Evolutionary conservation across 2,329 filamentous ascomycete genomes (phyloP).

Genomic region (Ophiostoma piceae): DNA sequence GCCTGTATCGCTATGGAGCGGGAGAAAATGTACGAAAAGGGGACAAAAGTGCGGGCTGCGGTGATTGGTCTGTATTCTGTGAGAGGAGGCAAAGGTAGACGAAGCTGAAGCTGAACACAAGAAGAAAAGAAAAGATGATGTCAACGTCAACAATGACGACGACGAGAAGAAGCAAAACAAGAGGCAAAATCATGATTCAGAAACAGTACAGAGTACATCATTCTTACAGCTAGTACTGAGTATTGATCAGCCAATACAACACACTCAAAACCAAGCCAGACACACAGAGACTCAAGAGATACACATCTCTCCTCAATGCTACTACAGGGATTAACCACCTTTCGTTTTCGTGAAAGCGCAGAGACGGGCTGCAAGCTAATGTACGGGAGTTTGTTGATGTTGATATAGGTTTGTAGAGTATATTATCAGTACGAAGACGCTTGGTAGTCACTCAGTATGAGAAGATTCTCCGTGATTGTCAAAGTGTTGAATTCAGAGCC

Average conservation of each 20-base stretch:
- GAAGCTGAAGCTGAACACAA: too few species aligned
- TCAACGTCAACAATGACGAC: background rate
- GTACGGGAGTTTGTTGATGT: background rate
- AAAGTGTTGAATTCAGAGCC: background rate
- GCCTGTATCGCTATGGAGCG: background rate
- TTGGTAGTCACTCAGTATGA: background rate
- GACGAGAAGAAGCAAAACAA: background rate
- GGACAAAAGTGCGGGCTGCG: conserved; percentile 10
- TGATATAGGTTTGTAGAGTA: background rate
- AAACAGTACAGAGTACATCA: background rate
- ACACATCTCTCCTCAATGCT: conserved; percentile 3
- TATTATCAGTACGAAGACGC: background rate
- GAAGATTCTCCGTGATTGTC: background rate
- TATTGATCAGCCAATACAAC: background rate
- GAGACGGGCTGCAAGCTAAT: conserved; percentile 19
- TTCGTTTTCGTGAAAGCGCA: conserved; percentile 19
- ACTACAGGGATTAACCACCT: conserved; percentile 18
- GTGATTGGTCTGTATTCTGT: background rate
- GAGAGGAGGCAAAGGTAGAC: background rate
- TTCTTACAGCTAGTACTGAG: background rate
- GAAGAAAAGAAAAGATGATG: background rate
- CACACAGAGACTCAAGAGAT: background rate
- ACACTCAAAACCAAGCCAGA: background rate
- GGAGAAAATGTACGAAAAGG: conserved; percentile 22
- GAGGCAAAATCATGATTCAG: conserved; percentile 3